Evolutionary conservation across 768 basidiomycete species (phyloP).

Genomic region (Panaeolus papilionaceus): DNA sequence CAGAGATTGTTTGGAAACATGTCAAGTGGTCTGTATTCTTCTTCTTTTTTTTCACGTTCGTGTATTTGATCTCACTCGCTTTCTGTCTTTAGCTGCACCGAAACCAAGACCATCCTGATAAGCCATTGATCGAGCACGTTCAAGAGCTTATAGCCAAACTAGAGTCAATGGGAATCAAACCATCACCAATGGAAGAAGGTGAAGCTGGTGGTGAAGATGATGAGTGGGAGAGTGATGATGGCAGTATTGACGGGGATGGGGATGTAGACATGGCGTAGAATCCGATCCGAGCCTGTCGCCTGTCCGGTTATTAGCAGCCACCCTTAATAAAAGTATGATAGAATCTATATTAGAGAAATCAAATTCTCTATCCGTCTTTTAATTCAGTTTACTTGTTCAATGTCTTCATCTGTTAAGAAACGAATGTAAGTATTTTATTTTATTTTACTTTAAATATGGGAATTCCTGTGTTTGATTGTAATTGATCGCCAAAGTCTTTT

Average conservation of each 20-base stretch:
- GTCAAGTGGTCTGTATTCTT: slow-evolving; percentile 65
- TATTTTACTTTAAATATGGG: not conserved
- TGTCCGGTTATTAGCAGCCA: slow-evolving; percentile 13
- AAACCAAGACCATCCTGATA: slow-evolving; percentile 77
- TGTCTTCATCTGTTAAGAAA: slow-evolving; percentile 12
- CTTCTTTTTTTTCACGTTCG: not conserved
- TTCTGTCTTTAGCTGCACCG: slow-evolving; percentile 60
- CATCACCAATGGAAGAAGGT: slow-evolving; percentile 64
- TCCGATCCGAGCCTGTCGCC: slow-evolving; percentile 14
- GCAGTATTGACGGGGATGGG: slow-evolving; percentile 59
- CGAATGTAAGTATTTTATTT: slow-evolving; percentile 6
- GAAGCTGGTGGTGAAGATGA: slow-evolving; percentile 60
- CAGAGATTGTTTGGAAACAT: slow-evolving; percentile 83
- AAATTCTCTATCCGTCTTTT: not conserved
- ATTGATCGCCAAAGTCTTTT: not conserved
- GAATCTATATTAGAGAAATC: slow-evolving; percentile 20
- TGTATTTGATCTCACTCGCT: slow-evolving; percentile 5
- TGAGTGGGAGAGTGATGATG: slow-evolving; percentile 71
- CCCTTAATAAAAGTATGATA: slow-evolving; percentile 39
- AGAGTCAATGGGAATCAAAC: slow-evolving; percentile 67
- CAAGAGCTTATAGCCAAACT: slow-evolving; percentile 74
- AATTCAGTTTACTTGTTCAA: not conserved
- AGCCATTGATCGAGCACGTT: slow-evolving; percentile 76
- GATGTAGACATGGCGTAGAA: slow-evolving; percentile 64
- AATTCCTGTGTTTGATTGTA: not conserved